phyloP scores from a whole-genome alignment of 768 basidiomycete species.

The Clitopilus passeckerianus region DNA sequence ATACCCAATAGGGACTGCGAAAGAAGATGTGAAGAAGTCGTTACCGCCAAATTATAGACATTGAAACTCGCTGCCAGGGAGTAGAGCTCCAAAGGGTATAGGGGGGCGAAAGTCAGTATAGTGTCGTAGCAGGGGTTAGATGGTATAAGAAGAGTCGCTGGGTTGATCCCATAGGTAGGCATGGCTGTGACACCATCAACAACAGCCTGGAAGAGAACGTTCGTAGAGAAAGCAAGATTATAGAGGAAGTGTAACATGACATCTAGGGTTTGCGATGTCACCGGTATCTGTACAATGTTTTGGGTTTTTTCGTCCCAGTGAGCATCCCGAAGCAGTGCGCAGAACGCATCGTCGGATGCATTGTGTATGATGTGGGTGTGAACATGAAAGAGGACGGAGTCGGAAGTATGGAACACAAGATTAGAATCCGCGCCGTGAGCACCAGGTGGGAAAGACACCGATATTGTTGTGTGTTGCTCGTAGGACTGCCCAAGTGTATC shows the following conservation, averaged over 20 bases:
- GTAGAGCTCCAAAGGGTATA: constrained; percentile 42
- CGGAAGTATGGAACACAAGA: constrained; percentile 12
- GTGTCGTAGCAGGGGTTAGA: constrained; percentile 30
- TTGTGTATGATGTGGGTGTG: constrained; percentile 12
- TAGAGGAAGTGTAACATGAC: constrained; percentile 28
- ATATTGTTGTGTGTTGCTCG: constrained; percentile 6
- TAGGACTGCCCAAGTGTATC: background rate
- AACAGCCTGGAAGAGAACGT: constrained; percentile 7
- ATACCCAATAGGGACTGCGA: constrained; percentile 38
- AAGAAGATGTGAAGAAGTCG: constrained; percentile 43
- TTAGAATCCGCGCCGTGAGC: constrained; percentile 4
- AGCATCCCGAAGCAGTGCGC: background rate
- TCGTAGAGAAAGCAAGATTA: constrained; percentile 17
- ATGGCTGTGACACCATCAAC: constrained; percentile 21
- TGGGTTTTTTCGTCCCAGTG: background rate
- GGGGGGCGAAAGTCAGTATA: constrained; percentile 37
- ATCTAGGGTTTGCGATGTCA: constrained; percentile 23
- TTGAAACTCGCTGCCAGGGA: constrained; percentile 39
- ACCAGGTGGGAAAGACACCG: constrained; percentile 7
- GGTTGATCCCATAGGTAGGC: constrained; percentile 34
- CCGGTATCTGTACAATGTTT: constrained; percentile 13
- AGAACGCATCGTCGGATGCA: constrained; percentile 15
- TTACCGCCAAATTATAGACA: constrained; percentile 44
- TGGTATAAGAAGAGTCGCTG: constrained; percentile 23
- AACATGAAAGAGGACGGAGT: constrained; percentile 22